These are phyloP conservation scores for Heliamphora exappendiculata DNA, from an alignment of 148 eudicot genomes.

Conservation along the genomic window DNA sequence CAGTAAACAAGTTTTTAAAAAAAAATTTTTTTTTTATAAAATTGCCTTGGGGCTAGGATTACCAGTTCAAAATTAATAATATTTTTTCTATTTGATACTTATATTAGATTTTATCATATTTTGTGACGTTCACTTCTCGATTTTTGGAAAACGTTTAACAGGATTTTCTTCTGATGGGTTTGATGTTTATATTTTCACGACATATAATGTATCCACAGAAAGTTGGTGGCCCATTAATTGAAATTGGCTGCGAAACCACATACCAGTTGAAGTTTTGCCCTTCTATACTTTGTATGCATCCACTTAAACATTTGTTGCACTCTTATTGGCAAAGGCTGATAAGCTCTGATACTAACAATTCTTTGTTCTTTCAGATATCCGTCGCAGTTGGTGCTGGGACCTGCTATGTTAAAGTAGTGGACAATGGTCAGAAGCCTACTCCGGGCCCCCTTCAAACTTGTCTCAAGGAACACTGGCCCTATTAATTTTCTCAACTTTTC, in stretches of 20 bases:
- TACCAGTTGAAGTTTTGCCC: neutral
- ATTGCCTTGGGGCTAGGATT: no score
- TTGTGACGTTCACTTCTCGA: neutral
- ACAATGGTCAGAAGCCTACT: slow-evolving; percentile 58
- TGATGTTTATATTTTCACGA: neutral
- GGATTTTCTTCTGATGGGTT: neutral
- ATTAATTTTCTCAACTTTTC: slow-evolving; percentile 8
- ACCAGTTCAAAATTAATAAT: neutral
- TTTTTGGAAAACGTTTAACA: neutral
- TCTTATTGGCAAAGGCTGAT: neutral
- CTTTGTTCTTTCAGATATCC: slow-evolving; percentile 44
- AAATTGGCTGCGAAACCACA: neutral
- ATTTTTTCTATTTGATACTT: neutral
- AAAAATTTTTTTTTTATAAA: no score
- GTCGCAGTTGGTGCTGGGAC: slow-evolving; percentile 60
- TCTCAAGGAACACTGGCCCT: neutral
- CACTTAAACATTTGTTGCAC: neutral
- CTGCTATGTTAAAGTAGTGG: slow-evolving; percentile 73
- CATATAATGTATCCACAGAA: neutral
- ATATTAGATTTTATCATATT: neutral
- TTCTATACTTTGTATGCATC: neutral
- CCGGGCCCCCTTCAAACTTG: neutral
- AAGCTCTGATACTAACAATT: no score
- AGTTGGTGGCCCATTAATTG: neutral
- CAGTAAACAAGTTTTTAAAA: no score